Percentiles rank a stretch among this genome's conserved stretches.
Conservation (phyloP, 169 alveolate species). For the Plasmodium yoelii region DNA sequence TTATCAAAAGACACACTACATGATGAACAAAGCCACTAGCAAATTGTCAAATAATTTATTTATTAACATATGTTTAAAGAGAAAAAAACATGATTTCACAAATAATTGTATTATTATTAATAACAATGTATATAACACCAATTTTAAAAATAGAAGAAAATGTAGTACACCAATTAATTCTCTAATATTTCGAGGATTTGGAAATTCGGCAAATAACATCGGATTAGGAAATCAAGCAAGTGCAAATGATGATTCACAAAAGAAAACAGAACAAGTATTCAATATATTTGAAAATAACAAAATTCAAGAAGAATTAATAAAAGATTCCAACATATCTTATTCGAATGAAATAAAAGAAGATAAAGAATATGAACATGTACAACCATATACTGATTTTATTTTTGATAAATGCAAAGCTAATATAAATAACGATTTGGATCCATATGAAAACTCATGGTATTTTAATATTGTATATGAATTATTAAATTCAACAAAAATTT, state of each 20-base stretch:
- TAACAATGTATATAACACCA: conserved; percentile 6
- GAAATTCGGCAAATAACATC: background rate
- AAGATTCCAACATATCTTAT: too few species aligned
- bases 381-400: conserved; percentile 41
- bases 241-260: background rate
- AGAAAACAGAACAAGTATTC: too few species aligned
- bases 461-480: conserved; percentile 41
- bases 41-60: conserved; percentile 17
- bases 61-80: conserved; percentile 23
- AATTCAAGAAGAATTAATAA: too few species aligned
- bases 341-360: background rate
- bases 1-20: conserved; percentile 21
- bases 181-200: too few species aligned
- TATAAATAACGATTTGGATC: conserved; percentile 28
- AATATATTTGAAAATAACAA: too few species aligned
- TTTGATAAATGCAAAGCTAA: conserved; percentile 47
- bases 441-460: conserved; percentile 58
- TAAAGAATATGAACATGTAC: background rate
- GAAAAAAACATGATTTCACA: conserved; percentile 12
- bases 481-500: conserved; percentile 38
- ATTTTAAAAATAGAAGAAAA: background rate
- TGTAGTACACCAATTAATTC: too few species aligned
- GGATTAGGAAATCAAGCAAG: background rate
- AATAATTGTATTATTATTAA: background rate
- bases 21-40: conserved; percentile 12